These are phyloP conservation scores for Trapa incisa DNA, from an alignment of 345 rosid genomes.

Conservation along the genomic window DNA sequence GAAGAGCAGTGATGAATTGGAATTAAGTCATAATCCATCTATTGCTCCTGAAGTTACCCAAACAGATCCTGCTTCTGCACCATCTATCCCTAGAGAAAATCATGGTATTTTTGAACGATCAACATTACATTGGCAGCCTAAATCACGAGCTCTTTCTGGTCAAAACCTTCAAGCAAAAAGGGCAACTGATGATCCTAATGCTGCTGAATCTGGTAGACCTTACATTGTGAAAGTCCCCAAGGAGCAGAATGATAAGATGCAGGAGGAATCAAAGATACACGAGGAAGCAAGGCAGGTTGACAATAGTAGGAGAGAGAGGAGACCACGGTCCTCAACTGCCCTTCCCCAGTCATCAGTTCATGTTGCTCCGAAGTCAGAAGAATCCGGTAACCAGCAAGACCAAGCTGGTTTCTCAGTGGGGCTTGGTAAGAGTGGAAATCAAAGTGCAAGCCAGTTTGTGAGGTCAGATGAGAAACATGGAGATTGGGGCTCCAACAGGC, in stretches of 20 bases:
- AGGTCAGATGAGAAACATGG: constrained; percentile 50
- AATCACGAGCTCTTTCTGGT: constrained; percentile 27
- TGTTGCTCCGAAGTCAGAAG: constrained; percentile 18
- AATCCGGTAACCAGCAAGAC: constrained; percentile 26
- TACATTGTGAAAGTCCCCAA: constrained; percentile 16
- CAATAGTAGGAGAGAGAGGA: constrained; percentile 31
- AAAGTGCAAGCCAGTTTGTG: constrained; percentile 26
- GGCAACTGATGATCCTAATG: constrained; percentile 25
- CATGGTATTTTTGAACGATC: constrained; percentile 38
- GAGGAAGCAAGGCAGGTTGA: constrained; percentile 37
- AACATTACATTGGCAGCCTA: constrained; percentile 67
- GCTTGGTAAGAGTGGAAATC: constrained; percentile 38
- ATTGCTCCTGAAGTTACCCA: constrained; percentile 30
- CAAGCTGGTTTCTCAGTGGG: constrained; percentile 35
- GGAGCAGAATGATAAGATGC: constrained; percentile 21
- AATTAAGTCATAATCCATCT: constrained; percentile 23
- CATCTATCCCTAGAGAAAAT: constrained; percentile 42
- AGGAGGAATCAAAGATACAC: constrained; percentile 16
- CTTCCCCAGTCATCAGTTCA: constrained; percentile 24
- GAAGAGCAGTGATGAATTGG: constrained; percentile 34
- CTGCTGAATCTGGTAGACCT: constrained; percentile 25
- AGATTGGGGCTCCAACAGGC: constrained; percentile 56
- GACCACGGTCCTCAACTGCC: constrained; percentile 22
- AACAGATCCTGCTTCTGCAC: constrained; percentile 17
- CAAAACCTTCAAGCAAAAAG: constrained; percentile 30